Evolutionary conservation across 2,329 filamentous ascomycete species (phyloP), one percentile per base, ranked within the genome.

Genomic region (Trichoderma harzianum): DNA sequence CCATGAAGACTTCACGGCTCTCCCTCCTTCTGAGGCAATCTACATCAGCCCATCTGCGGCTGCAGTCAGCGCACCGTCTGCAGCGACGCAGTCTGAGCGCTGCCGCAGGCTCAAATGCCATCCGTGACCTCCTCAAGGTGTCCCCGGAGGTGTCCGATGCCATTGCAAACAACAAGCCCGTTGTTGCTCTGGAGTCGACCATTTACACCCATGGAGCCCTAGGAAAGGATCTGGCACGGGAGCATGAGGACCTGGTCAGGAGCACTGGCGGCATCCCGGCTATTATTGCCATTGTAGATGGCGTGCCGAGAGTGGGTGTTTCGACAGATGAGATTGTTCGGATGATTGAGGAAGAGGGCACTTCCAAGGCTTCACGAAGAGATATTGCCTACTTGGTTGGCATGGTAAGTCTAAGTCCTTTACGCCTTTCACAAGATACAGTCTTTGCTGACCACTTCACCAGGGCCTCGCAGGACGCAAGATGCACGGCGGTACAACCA

Each of bases 201-300:
- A 98, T 99, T 76, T 98, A 99, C 82, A 99, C 96, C 1, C 96
- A 99, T 82, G 95, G 94, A 53, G 90, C 92, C 26, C 86, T 99
- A 16, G 93, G 93, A n/a, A 88, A 90, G 39, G 86, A 87, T 60
- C 83, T 89, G 24, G 87, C 91, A 61, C 87, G 97, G 66, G 94
- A 98, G 81, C 88, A 98, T 72, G 93, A 98, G 78, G 90, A 91
- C 14, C 86, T 97, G 53, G 92, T 98, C 64, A 92, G 96, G 60
- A 85, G 86, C 53, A 88, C 94, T 81, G 96, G 96, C 51, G 94
- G 88, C 18, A 88, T 98, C 16, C 96, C 96, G 3, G 96, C 96
- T 34, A 97, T 97, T 3, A 93, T 98, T 79, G 96, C 94, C 53
- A 89, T 99, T 66, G 83, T 98, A 3, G 90, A 94, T 76, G 95